Evolutionary conservation across 2,329 filamentous ascomycete species (phyloP), one percentile per base, ranked within the genome.

Genomic region (Sporothrix euskadiensis): DNA sequence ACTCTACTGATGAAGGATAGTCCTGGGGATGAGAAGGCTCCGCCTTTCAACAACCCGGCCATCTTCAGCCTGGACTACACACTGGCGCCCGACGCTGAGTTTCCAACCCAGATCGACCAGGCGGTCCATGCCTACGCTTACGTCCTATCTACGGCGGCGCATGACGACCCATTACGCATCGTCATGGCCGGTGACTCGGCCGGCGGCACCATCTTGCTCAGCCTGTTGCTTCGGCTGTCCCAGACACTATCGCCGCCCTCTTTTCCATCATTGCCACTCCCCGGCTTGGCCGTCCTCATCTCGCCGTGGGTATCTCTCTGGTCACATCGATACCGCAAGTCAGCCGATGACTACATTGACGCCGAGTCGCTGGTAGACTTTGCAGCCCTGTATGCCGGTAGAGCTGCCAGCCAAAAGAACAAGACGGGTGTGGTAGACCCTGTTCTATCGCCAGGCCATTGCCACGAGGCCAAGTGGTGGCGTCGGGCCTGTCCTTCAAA

Each of bases 291-390:
- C 1, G 85, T 90, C 30, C 84, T 96, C 74, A 92, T 97, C 74
- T 94, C 92, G 10, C 93, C 93, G 0, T 97, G 94, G 94, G 86
- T 90, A 14, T 91, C 90, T 1, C 87, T 97, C 56, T 84, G 93
- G 54, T 93, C 91, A 0, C 82, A 84, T 7, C 86, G 88, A 71
- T 91, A 94, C 78, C 85, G 84, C 71, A 89, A 92, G 76, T 95
- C 92, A 0, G 80, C 83, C 4, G 92, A 91, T 76, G 94, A 97
- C 80, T 97, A 92, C 78, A 86, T 97, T 49, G 89, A 94, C 77
- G 85, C 86, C 22, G 81, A 86, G 19, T 90, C 86, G 71, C 84
- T 97, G 39, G 88, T 91, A 80, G 83, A 84, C 9, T 96, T 94
- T 78, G 93, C 91, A 0, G 83, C 85, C 14, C 88, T 92, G 78